Percentiles rank a stretch among this genome's conserved stretches.
phyloP scores from a whole-genome alignment of 805 yeast genomes.

The Kodamaea jinghongensis region DNA sequence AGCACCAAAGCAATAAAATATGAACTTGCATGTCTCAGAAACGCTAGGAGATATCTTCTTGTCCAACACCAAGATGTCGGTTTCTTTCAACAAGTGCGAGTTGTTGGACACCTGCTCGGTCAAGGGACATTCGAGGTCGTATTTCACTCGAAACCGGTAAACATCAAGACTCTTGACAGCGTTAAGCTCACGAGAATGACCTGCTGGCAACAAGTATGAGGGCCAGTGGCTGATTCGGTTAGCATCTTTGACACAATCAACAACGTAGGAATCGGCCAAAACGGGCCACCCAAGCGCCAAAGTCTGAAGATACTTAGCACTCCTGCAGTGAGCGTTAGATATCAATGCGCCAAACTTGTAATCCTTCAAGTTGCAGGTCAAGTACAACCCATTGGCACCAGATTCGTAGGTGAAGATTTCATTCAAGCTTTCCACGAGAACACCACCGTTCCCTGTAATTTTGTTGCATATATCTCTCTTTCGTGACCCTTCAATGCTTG shows the following conservation, averaged over 20 bases:
- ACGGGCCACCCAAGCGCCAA: constrained; percentile 87
- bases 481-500: constrained; percentile 33
- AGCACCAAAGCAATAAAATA: constrained; percentile 48
- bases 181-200: constrained; percentile 51
- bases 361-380: constrained; percentile 11
- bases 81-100: constrained; percentile 27
- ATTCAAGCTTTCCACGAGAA: constrained; percentile 30
- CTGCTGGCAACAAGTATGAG: constrained; percentile 67
- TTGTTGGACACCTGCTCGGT: constrained; percentile 44
- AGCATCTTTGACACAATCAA: constrained; percentile 41
- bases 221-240: constrained; percentile 40
- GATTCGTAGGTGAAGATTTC: constrained; percentile 23
- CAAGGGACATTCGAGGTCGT: constrained; percentile 27
- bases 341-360: constrained; percentile 64
- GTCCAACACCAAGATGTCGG: constrained; percentile 35
- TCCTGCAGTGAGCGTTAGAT: constrained; percentile 56
- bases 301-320: constrained; percentile 73
- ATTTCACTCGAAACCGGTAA: constrained; percentile 39
- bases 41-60: constrained; percentile 22
- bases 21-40: constrained; percentile 38
- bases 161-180: constrained; percentile 50
- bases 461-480: constrained; percentile 29
- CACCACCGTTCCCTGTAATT: constrained; percentile 44
- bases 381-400: constrained; percentile 11
- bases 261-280: constrained; percentile 55